These are phyloP conservation scores for Evernia prunastri DNA, from an alignment of 495 filamentous ascomycete species.

Conservation along the genomic window DNA sequence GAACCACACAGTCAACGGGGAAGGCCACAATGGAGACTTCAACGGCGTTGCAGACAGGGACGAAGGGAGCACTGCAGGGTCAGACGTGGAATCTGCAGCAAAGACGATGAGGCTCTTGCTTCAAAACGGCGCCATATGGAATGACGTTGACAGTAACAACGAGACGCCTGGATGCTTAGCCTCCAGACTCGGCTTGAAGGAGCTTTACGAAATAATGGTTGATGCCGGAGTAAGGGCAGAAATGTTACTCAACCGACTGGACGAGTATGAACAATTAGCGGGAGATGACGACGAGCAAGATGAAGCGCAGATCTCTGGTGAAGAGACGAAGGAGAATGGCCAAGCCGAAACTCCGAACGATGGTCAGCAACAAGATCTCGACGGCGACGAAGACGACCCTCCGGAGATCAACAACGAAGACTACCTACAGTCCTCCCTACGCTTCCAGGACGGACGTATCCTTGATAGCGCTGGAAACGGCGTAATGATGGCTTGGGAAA, in stretches of 20 bases:
- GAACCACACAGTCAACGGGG: constrained; percentile 36
- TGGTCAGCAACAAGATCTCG: constrained; percentile 13
- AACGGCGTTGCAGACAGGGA: constrained; percentile 27
- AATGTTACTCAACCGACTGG: constrained; percentile 67
- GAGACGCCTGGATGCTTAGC: constrained; percentile 94
- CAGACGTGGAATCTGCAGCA: constrained; percentile 48
- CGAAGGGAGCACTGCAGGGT: constrained; percentile 25
- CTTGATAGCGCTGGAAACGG: constrained; percentile 77
- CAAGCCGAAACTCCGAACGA: constrained; percentile 28
- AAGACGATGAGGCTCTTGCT: constrained; percentile 70
- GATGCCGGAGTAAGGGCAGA: constrained; percentile 91
- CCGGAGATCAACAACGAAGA: constrained; percentile 51
- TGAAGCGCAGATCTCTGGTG: constrained; percentile 24
- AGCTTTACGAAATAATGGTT: constrained; percentile 77
- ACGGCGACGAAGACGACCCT: constrained; percentile 7
- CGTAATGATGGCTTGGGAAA: constrained; percentile 98
- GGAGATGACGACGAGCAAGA: constrained; percentile 56
- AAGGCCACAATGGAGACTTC: constrained; percentile 22
- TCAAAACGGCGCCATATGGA: constrained; percentile 91
- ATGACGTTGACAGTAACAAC: constrained; percentile 75
- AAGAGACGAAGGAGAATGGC: constrained; percentile 26
- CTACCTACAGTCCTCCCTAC: constrained; percentile 73
- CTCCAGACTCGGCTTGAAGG: constrained; percentile 56
- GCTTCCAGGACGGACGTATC: constrained; percentile 65
- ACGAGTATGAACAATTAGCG: constrained; percentile 67